Evolutionary conservation across 1,284 basidiomycete species (phyloP).

Genomic region (Melampsora americana): DNA sequence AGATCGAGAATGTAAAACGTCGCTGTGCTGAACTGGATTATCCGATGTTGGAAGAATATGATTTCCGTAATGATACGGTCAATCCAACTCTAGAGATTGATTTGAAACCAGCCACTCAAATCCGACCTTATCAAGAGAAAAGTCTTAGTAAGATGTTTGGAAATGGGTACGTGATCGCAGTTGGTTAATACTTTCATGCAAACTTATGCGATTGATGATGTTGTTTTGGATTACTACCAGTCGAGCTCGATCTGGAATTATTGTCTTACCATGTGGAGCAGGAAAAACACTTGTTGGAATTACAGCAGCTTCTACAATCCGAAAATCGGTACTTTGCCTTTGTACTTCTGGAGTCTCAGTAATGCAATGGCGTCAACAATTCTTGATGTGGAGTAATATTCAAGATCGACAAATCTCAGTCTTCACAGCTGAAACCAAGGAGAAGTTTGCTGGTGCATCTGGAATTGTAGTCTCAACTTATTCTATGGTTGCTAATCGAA

Average conservation of each 20-base stretch:
- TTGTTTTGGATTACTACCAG: constrained; percentile 56
- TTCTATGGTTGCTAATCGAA: constrained; percentile 96
- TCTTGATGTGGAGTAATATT: constrained; percentile 95
- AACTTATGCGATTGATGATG: constrained; percentile 24
- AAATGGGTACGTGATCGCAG: constrained; percentile 67
- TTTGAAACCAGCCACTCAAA: constrained; percentile 90
- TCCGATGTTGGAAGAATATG: constrained; percentile 95
- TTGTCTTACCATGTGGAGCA: constrained; percentile 95
- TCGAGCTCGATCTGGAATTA: constrained; percentile 94
- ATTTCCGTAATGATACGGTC: constrained; percentile 89
- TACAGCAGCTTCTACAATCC: constrained; percentile 97
- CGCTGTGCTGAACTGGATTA: constrained; percentile 86
- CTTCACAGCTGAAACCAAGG: constrained; percentile 93
- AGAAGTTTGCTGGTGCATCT: constrained; percentile 90
- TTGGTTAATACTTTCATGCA: neutral
- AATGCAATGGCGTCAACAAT: constrained; percentile 96
- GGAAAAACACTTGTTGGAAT: constrained; percentile 99
- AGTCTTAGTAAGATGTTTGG: constrained; percentile 98
- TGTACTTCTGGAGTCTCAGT: constrained; percentile 96
- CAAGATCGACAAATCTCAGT: constrained; percentile 90
- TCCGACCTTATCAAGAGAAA: constrained; percentile 94
- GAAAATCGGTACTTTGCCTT: constrained; percentile 96
- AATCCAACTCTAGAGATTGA: constrained; percentile 95
- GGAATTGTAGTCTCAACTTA: constrained; percentile 97
- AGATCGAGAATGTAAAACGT: constrained; percentile 66